Conservation (phyloP, 805 yeast species). For the Candida namnaoensis region DNA sequence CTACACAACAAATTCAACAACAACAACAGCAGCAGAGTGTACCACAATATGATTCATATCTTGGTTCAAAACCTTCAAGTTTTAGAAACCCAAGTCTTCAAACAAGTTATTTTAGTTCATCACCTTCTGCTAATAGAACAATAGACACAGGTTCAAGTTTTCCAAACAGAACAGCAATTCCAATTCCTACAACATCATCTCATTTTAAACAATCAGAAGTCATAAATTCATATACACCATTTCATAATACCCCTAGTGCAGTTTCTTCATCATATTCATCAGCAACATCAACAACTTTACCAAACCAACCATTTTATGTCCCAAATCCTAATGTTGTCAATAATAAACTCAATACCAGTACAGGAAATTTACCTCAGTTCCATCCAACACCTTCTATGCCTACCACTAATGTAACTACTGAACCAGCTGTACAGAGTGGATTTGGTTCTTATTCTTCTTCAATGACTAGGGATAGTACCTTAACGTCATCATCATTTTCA, state of each 20-base stretch:
- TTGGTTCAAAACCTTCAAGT: conserved; percentile 1
- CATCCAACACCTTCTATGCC: conserved; percentile 37
- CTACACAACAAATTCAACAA: conserved; percentile 5
- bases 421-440: conserved; percentile 22
- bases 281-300: conserved; percentile 16
- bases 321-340: background rate
- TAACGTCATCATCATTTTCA: background rate
- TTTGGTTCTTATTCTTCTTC: background rate
- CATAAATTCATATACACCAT: conserved; percentile 22
- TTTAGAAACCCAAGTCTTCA: conserved; percentile 21
- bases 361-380: conserved; percentile 16
- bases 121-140: conserved; percentile 18
- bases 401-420: conserved; percentile 46
- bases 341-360: background rate
- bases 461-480: no score
- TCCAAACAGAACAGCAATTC: conserved; percentile 14
- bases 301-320: conserved; percentile 10
- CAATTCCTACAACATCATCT: conserved; percentile 18
- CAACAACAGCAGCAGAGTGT: conserved; percentile 6
- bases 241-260: conserved; percentile 39
- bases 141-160: conserved; percentile 1
- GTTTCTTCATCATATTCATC: conserved; percentile 36
- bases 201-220: conserved; percentile 17
- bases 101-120: conserved; percentile 33
- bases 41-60: background rate